Evolutionary conservation across 345 rosid genomes (phyloP).

Genomic region (Lumnitzera racemosa): DNA sequence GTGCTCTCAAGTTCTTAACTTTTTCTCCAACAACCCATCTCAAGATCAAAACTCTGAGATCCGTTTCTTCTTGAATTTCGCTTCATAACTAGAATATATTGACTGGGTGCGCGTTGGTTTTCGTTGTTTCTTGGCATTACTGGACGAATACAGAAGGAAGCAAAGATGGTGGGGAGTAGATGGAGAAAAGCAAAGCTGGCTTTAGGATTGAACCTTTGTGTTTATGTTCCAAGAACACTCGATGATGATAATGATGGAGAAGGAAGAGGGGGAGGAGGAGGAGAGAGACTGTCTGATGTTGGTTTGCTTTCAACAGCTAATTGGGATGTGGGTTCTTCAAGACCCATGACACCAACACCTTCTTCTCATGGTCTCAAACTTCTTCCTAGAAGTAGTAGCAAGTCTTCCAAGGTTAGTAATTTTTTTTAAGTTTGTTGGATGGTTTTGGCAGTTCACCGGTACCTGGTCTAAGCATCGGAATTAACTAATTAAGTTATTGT

Average conservation of each 20-base stretch:
- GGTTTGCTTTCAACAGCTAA: conserved; percentile 68
- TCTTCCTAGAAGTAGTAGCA: conserved; percentile 58
- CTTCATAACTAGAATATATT: background rate
- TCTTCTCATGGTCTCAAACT: conserved; percentile 65
- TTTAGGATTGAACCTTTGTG: conserved; percentile 63
- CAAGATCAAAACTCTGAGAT: conserved; percentile 1
- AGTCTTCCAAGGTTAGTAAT: conserved; percentile 73
- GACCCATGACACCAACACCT: conserved; percentile 76
- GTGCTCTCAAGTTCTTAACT: conserved; percentile 16
- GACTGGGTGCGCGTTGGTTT: background rate
- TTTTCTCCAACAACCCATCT: conserved; percentile 8
- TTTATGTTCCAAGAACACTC: conserved; percentile 51
- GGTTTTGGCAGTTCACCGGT: too few species aligned
- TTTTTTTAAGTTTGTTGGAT: background rate
- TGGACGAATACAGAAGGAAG: background rate
- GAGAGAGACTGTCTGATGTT: conserved; percentile 69
- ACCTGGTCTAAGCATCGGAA: too few species aligned
- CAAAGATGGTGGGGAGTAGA: conserved; percentile 42
- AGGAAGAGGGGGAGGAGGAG: too few species aligned
- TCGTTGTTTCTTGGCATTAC: conserved; percentile 7
- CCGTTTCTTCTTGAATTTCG: background rate
- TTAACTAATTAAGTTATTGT: too few species aligned
- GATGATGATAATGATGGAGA: conserved; percentile 23
- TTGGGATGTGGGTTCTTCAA: conserved; percentile 27
- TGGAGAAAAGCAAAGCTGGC: conserved; percentile 86